Base-by-base conservation (phyloP, 1,139 yeast species). In the Yamadazyma dendronema region DNA sequence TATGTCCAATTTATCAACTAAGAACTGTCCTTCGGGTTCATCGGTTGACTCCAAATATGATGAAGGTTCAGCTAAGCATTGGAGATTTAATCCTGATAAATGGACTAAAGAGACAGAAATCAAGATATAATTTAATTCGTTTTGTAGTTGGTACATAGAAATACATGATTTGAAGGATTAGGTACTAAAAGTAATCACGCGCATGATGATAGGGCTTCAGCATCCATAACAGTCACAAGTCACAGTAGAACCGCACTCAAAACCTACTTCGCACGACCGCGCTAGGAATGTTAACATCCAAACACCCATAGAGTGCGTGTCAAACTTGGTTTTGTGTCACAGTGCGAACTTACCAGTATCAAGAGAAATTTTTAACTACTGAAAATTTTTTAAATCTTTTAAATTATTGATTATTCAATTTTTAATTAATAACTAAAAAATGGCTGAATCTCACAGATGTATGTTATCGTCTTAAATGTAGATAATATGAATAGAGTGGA, bases 391-490 rank as follows among this genome's bases (percentile, higher is more conserved):
- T 43, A 36, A 35, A 41, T 36, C 37, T 41, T 39, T 37, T 41
- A 39, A 40, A 42, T 38, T 41, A 41, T 40, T 43, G 44, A 42
- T 40, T 40, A 40, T 37, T 46, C 39, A 41, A 37, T 33, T 37
- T 35, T 41, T 35, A 37, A 38, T 39, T 38, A 42, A 42, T 34
- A 31, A 32, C 37, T 37, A 34, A 44, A 24, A 52, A 76, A 87
- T 87, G 96, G 92, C 95, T 80, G 95, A 86, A 80, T 84, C 95
- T 72, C 95, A 88, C 80, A 86, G 96, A 86, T 80, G 92, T 82
- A 83, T 76, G 89, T 82, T 54, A 44, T 28, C 12, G 6, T 24
- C 26, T 4, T 22, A 24, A 29, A 21, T 34, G 21, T 26, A 24
- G 11, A 11, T 12, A 24, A 24, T 24, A 11, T 24, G 26, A 24